Evolutionary conservation across 768 basidiomycete species (phyloP).

Genomic region (Kwoniella sp.): DNA sequence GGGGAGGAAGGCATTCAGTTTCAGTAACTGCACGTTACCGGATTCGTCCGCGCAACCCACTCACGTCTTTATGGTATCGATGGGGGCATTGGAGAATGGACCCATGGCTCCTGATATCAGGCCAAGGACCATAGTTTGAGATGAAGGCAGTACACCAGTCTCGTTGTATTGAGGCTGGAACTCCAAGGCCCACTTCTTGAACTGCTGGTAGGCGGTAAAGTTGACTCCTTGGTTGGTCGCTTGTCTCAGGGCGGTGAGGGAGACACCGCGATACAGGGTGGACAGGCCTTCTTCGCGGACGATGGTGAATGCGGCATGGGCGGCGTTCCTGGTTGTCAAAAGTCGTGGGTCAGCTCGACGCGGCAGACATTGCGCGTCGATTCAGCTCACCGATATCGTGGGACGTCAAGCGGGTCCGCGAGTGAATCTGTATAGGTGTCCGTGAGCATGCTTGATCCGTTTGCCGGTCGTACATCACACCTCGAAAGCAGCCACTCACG

Average conservation of each 20-base stretch:
- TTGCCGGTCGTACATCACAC: not conserved
- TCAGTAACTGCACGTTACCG: not conserved
- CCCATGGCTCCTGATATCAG: slow-evolving; percentile 96
- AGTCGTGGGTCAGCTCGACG: no score
- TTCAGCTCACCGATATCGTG: slow-evolving; percentile 69
- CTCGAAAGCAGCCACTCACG: slow-evolving; percentile 47
- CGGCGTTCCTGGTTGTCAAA: slow-evolving; percentile 68
- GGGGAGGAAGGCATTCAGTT: no score
- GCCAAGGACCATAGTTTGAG: slow-evolving; percentile 92
- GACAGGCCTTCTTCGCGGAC: slow-evolving; percentile 81
- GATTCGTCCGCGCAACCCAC: not conserved
- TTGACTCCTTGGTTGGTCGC: slow-evolving; percentile 99
- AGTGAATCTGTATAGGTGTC: slow-evolving; percentile 60
- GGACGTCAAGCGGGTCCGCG: slow-evolving; percentile 87
- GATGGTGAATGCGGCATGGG: slow-evolving; percentile 92
- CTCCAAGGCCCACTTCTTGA: slow-evolving; percentile 75
- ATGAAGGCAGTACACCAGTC: slow-evolving; percentile 70
- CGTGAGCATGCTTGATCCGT: not conserved
- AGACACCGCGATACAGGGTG: slow-evolving; percentile 87
- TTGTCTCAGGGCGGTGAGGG: slow-evolving; percentile 86
- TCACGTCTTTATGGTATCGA: slow-evolving; percentile 71
- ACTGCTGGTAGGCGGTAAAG: slow-evolving; percentile 95
- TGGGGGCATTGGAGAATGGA: slow-evolving; percentile 93
- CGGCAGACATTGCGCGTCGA: no score
- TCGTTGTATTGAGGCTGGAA: slow-evolving; percentile 67